A percentile compares a stretch with the other conserved stretches of the same genome.
Evolutionary conservation across 129 eudicot species (phyloP).

Genomic region (Glebionis coronaria): DNA sequence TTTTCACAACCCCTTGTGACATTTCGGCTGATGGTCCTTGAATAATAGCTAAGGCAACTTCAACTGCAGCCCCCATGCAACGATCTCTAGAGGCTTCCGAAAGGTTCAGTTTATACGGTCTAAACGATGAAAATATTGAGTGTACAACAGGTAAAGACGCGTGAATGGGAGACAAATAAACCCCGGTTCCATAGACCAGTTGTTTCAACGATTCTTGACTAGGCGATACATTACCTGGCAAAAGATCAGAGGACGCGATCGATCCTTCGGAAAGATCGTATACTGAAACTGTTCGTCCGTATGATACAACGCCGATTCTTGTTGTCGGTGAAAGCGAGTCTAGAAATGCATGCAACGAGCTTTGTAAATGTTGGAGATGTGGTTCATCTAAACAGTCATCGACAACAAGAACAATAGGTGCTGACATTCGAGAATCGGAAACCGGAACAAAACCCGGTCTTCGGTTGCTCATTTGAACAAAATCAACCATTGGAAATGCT

Average conservation of each 20-base stretch:
- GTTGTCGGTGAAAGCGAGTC: constrained; percentile 92
- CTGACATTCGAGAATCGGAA: constrained; percentile 79
- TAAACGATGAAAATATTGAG: constrained; percentile 75
- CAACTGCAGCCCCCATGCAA: constrained; percentile 82
- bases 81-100: constrained; percentile 91
- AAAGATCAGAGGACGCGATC: constrained; percentile 80
- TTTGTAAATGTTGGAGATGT: constrained; percentile 88
- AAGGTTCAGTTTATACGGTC: constrained; percentile 54
- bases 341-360: constrained; percentile 87
- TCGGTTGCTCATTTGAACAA: constrained; percentile 62
- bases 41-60: constrained; percentile 78
- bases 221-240: constrained; percentile 71
- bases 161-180: constrained; percentile 82
- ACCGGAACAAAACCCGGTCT: constrained; percentile 85
- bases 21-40: constrained; percentile 94
- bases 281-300: constrained; percentile 78
- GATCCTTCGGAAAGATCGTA: constrained; percentile 91
- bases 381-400: constrained; percentile 89
- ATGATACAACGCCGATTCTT: constrained; percentile 68
- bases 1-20: constrained; percentile 74
- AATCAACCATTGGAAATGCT: constrained; percentile 75
- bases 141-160: constrained; percentile 86
- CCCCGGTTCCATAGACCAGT: constrained; percentile 81
- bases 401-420: constrained; percentile 80
- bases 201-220: constrained; percentile 75